phyloP scores from a whole-genome alignment of 2,329 filamentous ascomycete genomes.

The Tolypocladium endophyticum region DNA sequence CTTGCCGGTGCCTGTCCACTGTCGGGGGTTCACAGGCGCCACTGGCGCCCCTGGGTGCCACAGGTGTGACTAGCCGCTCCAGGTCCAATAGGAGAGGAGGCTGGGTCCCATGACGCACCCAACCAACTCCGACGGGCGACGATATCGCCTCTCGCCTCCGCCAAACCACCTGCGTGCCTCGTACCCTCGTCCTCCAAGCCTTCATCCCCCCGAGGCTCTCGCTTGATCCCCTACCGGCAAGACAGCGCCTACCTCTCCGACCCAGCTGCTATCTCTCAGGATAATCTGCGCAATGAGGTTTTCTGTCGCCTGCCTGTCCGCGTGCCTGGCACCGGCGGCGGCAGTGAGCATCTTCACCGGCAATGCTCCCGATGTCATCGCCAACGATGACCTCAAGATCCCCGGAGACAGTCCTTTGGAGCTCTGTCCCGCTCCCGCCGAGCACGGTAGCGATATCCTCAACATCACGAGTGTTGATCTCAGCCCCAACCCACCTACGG shows the following conservation, averaged over 20 bases:
- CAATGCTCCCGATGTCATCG: conserved; percentile 19
- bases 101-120: conserved; percentile 24
- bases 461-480: conserved; percentile 72
- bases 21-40: not conserved
- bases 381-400: conserved; percentile 50
- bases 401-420: conserved; percentile 78
- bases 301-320: conserved; percentile 33
- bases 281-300: conserved; percentile 19
- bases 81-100: conserved; percentile 11
- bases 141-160: not conserved
- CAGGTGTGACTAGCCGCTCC: conserved; percentile 4
- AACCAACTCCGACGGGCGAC: not conserved
- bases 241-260: not conserved
- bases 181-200: not conserved
- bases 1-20: not conserved
- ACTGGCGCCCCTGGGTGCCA: not conserved
- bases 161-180: not conserved
- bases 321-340: conserved; percentile 32
- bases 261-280: not conserved
- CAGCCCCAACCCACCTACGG: conserved; percentile 70
- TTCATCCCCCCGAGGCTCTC: not conserved
- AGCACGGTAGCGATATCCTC: conserved; percentile 61
- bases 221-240: not conserved
- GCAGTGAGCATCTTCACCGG: conserved; percentile 31
- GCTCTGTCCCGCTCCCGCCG: conserved; percentile 66